Base-by-base conservation (phyloP, 2,329 filamentous ascomycete genomes). In the Zalaria obscura region DNA sequence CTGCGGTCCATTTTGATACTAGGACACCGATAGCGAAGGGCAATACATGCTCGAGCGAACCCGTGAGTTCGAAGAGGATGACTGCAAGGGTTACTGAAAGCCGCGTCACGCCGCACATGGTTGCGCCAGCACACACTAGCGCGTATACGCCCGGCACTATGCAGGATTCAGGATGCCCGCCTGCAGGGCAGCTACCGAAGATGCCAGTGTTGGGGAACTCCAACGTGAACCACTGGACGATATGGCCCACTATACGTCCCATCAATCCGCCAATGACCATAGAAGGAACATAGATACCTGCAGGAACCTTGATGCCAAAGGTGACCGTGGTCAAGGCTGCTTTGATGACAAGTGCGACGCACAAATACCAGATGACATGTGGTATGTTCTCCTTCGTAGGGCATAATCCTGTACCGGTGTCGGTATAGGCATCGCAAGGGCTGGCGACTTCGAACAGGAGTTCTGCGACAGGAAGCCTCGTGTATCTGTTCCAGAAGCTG, bases 121-220 rank as follows among this genome's bases (percentile, higher is more conserved):
- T 95, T 2, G 91, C 87, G 10, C 91, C 91, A 35, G 91, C 91
- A 10, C 88, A 89, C 44, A 95, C 86, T 45, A 98, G 73, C 1
- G 87, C 91, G 57, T 98, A 98, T 0, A 96, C 86, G n/a, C 91
- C 91, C 1, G 91, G 91, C 38, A 93, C 88, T 38, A 98, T 85
- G 57, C 91, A 96, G 2, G 81, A 80, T 44, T 85, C 81, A 28
- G 83, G 78, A 33, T 77, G 69, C 9, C 65, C 75, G 40, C 74
- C 70, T 5, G 75, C 71, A 3, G 80, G 75, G 55, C 91, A 96
- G 8, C 72, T 69, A 18, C 78, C 75, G 66, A 89, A 95, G 5
- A 95, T 62, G 9, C 75, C 66, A 55, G 79, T 81, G 41, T 78
- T 64, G 0, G 86, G 83, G 54, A 79, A 83, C 27, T 72, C 73